phyloP scores from a whole-genome alignment of 1,139 yeast genomes.

The Hansenula lynferdii region DNA sequence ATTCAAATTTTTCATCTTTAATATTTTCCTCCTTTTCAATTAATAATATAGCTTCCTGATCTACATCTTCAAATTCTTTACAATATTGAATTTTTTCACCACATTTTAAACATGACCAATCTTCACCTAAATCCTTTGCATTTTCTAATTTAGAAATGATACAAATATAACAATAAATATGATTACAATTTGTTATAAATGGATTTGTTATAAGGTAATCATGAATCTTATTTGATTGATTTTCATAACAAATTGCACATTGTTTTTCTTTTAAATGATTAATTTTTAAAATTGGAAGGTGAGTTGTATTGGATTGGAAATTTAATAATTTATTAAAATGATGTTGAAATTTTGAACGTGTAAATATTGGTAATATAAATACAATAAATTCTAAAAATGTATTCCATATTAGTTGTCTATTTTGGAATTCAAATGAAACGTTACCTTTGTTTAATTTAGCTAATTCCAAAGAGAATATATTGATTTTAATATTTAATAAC shows the following conservation, averaged over 20 bases:
- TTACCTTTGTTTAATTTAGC: slow-evolving; percentile 58
- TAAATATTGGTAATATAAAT: slow-evolving; percentile 65
- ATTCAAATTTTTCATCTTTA: no score
- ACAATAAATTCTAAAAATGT: slow-evolving; percentile 81
- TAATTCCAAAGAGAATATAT: slow-evolving; percentile 39
- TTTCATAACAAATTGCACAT: slow-evolving; percentile 64
- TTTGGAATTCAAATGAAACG: slow-evolving; percentile 82
- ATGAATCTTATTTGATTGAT: slow-evolving; percentile 24
- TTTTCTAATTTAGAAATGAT: slow-evolving; percentile 51
- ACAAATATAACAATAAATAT: slow-evolving; percentile 76
- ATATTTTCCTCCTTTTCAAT: no score
- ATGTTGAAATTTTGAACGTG: slow-evolving; percentile 18
- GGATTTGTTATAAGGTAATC: slow-evolving; percentile 49
- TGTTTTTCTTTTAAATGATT: slow-evolving; percentile 52
- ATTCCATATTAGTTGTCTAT: slow-evolving; percentile 86
- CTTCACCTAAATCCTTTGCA: slow-evolving; percentile 41
- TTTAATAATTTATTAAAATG: slow-evolving; percentile 8
- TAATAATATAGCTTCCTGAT: slow-evolving; percentile 13
- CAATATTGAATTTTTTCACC: slow-evolving; percentile 40
- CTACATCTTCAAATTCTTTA: slow-evolving; percentile 36
- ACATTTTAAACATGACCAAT: slow-evolving; percentile 50
- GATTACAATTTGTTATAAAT: slow-evolving; percentile 68
- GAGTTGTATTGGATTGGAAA: slow-evolving; percentile 1
- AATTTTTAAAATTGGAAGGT: slow-evolving; percentile 20
- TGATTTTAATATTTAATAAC: slow-evolving; percentile 50